phyloP scores from a whole-genome alignment of 352 stramenopile genomes.

The Pythium brassicae region DNA sequence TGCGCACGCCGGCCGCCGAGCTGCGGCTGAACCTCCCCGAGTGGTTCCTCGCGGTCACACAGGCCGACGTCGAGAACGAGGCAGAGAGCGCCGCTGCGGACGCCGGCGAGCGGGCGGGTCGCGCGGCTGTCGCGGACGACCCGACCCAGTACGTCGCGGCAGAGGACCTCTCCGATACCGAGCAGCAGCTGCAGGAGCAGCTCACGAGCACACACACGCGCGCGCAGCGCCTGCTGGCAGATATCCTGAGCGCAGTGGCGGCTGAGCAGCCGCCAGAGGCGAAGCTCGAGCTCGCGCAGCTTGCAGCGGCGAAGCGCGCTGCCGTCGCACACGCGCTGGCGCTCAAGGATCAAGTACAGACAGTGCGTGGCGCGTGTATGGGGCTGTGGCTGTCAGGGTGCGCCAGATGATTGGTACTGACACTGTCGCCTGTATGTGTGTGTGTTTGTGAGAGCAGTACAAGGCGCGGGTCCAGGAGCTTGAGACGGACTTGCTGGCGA shows the following conservation, averaged over 20 bases:
- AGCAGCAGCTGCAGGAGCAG: constrained; percentile 35
- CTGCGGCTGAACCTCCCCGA: constrained; percentile 54
- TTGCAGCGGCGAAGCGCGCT: constrained; percentile 54
- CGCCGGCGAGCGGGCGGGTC: neutral
- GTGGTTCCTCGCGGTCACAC: constrained; percentile 65
- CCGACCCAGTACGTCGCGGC: constrained; percentile 17
- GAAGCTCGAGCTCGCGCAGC: constrained; percentile 47
- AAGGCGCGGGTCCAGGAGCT: constrained; percentile 55
- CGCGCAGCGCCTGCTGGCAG: constrained; percentile 29
- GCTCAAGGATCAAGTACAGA: constrained; percentile 49
- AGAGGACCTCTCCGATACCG: constrained; percentile 37
- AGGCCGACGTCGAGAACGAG: constrained; percentile 32
- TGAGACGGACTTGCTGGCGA: constrained; percentile 61
- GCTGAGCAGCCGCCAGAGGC: constrained; percentile 14
- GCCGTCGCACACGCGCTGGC: constrained; percentile 34
- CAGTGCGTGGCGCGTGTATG: constrained; percentile 45
- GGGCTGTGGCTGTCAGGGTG: neutral
- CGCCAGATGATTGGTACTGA: neutral
- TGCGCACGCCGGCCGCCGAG: constrained; percentile 33
- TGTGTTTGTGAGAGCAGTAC: constrained; percentile 32
- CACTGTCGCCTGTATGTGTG: neutral
- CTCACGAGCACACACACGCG: constrained; percentile 27
- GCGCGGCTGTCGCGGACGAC: constrained; percentile 1
- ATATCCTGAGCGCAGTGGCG: constrained; percentile 28
- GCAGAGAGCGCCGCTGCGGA: constrained; percentile 7